Evolutionary conservation across 2,329 filamentous ascomycete genomes (phyloP), one percentile per base, ranked within the genome.

Genomic region (Scortechinia acanthostroma): DNA sequence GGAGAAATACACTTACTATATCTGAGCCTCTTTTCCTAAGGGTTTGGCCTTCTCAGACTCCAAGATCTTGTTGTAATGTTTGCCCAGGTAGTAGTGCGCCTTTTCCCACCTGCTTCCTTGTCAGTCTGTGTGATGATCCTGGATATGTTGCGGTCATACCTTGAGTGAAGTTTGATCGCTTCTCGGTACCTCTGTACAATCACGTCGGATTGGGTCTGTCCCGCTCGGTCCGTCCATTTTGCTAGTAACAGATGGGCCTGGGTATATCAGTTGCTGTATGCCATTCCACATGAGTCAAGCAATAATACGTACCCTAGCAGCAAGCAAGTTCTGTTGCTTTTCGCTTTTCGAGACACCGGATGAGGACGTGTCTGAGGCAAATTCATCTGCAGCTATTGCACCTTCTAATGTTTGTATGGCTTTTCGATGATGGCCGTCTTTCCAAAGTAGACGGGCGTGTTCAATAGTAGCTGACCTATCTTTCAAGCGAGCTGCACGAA

Each of bases 41-140:
- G 77, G 75, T 47, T 80, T 70, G 15, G 65, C 62, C 53, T 79
- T 83, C 54, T 85, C 79, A 0, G 77, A 79, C 47, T 84, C 80
- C 14, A 83, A 64, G 15, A 85, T 70, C 55, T 83, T 85, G 54
- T 82, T 77, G 61, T 86, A 86, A 58, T 85, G 80, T 51, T 80
- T 80, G 22, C 81, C 82, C 16, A 86, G 66, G 55, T 84, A 83
- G 57, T 85, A 86, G 56, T 85, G 80, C 2, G 78, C 80, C 54
- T 84, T 84, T 54, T 86, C 81, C 79, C 80, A 85, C 52, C 73
- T 74, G 22, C 61, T 59, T 46, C 14, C 16, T 5, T 10, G 25
- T 30, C 25, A 30, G n/a, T 30, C 25, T 30, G 25, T 30, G 25
- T 30, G n/a, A 10, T 30, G 10, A 30, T 30, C n/a, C n/a, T 30